Conservation (phyloP, 139 green algal species). For the Pedinophyceae sp. region DNA sequence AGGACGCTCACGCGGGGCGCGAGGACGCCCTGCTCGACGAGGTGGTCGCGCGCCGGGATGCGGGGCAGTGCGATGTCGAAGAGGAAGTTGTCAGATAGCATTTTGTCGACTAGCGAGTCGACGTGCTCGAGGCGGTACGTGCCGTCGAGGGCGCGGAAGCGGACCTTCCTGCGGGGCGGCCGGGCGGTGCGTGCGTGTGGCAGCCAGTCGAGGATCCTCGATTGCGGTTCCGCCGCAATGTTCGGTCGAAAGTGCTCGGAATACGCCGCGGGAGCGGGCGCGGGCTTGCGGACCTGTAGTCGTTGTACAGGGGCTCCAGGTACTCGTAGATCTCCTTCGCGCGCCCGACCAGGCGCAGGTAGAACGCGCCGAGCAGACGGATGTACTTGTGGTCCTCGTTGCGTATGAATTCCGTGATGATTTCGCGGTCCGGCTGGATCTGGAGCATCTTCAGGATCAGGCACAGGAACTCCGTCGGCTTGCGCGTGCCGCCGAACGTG, state of each 20-base stretch:
- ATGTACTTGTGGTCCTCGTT: constrained; percentile 98
- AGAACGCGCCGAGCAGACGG: constrained; percentile 80
- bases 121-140: constrained; percentile 56
- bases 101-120: constrained; percentile 75
- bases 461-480: constrained; percentile 85
- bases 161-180: constrained; percentile 18
- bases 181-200: not conserved
- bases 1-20: constrained; percentile 34
- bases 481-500: constrained; percentile 66
- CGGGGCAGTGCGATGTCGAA: constrained; percentile 86
- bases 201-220: too few species aligned
- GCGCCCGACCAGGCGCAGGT: constrained; percentile 79
- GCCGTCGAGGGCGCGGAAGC: constrained; percentile 38
- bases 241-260: not conserved
- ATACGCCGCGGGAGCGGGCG: not conserved
- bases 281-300: constrained; percentile 58
- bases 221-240: constrained; percentile 2
- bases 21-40: not conserved
- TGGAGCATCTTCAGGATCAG: constrained; percentile 95
- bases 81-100: constrained; percentile 77
- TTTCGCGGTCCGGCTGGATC: constrained; percentile 92
- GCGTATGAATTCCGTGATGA: constrained; percentile 96
- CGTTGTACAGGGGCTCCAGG: constrained; percentile 93
- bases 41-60: constrained; percentile 19
- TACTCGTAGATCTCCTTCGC: constrained; percentile 89